Evolutionary conservation across 768 basidiomycete genomes (phyloP), one percentile per base, ranked within the genome.

Genomic region (Russula olivacea): DNA sequence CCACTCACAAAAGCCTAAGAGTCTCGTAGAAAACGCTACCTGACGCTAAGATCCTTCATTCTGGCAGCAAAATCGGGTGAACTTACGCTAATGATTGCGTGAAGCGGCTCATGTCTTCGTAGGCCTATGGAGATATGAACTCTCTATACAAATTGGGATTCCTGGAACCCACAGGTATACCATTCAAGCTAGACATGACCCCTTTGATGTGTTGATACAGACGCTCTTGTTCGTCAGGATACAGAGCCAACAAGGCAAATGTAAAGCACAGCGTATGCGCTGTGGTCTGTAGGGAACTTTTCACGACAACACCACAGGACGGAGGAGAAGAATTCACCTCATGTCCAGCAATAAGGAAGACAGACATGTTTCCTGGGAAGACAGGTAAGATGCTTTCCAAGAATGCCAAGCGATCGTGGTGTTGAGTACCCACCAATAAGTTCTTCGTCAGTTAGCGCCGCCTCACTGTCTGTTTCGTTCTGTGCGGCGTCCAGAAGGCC

Each of bases 11-110:
- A 71, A 82, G 64, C 25, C 82, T 74, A 30, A 82, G 69, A 2
- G 80, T 79, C 68, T 83, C 82, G 59, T 82, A 74, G 61, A 80
- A 78, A 3, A 80, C 79, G 15, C 81, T 82, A 36, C n/a, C 30
- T 10, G 8, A 0, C 3, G 11, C 51, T 59, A 43, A 61, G 32
- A 58, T 25, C 28, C 19, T 48, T 11, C n/a, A 14, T 34, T 17
- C 2, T 34, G 0, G 17, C 19, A 2, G 9, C 7, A 28, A 43
- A 3, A 11, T 34, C 15, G 6, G 34, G 32, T 28, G 17, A 28
- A 66, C 43, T n/a, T n/a, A 69, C 68, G 69, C 69, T 47, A 69
- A 48, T 2, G 66, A 58, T 43, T 64, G 51, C 15, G 66, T 68
- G 25, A 69, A 64, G 28, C 15, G 54, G 21, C 25, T 30, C 68